phyloP scores from a whole-genome alignment of 2,329 filamentous ascomycete species.

The Neopestalotiopsis rosae region DNA sequence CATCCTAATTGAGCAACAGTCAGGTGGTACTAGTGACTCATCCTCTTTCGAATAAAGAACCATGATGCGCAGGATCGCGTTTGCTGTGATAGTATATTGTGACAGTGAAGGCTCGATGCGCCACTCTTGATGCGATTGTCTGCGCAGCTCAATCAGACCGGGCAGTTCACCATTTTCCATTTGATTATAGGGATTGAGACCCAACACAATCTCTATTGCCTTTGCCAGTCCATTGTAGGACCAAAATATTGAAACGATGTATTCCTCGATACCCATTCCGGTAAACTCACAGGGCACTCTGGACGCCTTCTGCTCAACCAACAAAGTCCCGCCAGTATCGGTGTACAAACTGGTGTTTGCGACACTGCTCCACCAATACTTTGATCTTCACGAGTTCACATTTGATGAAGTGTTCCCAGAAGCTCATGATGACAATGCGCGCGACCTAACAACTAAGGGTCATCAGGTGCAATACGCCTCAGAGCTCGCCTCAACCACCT shows the following conservation, averaged over 20 bases:
- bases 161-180: background rate
- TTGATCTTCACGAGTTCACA: conserved; percentile 8
- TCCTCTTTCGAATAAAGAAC: background rate
- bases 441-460: background rate
- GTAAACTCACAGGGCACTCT: background rate
- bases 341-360: background rate
- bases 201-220: background rate
- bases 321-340: background rate
- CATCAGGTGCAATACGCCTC: conserved; percentile 1
- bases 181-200: background rate
- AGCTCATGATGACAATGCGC: background rate
- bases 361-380: conserved; percentile 8
- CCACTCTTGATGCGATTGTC: background rate
- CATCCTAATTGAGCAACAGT: conserved; percentile 4
- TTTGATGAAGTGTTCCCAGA: background rate
- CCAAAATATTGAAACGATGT: background rate
- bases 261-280: background rate
- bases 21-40: conserved; percentile 2
- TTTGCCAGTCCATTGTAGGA: background rate
- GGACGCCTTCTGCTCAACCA: background rate
- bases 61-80: background rate
- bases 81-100: background rate
- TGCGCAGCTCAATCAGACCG: background rate
- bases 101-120: background rate
- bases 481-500: conserved; percentile 9